These are phyloP conservation scores for Puccinia polysora DNA, from an alignment of 1,284 basidiomycete genomes.

Conservation along the genomic window DNA sequence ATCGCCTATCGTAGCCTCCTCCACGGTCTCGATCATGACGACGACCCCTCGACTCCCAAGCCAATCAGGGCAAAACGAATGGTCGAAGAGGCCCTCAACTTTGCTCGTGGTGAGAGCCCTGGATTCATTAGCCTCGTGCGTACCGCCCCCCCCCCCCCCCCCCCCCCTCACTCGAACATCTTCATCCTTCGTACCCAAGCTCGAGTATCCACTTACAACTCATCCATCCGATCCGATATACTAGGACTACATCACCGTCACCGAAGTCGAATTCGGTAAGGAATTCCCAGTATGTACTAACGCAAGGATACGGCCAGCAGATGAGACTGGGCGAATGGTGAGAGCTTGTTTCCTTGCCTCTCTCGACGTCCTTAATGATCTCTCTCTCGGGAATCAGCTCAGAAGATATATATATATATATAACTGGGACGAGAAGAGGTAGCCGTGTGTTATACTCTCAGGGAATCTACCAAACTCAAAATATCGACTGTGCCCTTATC, in stretches of 20 bases:
- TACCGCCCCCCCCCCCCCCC: background rate
- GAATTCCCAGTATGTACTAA: conserved; percentile 58
- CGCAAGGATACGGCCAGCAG: conserved; percentile 59
- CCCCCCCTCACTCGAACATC: background rate
- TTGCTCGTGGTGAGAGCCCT: background rate
- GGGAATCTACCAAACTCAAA: conserved; percentile 1
- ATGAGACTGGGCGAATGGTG: conserved; percentile 57
- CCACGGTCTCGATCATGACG: conserved; percentile 21
- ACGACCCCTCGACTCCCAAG: conserved; percentile 7
- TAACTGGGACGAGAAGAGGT: background rate
- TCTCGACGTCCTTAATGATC: background rate
- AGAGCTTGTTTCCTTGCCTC: conserved; percentile 44
- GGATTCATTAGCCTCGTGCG: conserved; percentile 53
- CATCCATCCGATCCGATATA: background rate
- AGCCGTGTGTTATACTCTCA: background rate
- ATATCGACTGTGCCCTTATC: background rate
- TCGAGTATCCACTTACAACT: background rate
- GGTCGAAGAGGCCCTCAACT: conserved; percentile 48
- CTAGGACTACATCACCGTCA: conserved; percentile 58
- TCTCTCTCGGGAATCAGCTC: background rate
- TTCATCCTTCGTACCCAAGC: background rate
- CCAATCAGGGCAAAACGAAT: conserved; percentile 47
- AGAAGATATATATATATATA: background rate
- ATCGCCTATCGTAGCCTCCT: conserved; percentile 50
- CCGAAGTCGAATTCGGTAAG: conserved; percentile 58